Conservation (phyloP, 1,284 basidiomycete species). For the Sanghuangporus weigelae region DNA sequence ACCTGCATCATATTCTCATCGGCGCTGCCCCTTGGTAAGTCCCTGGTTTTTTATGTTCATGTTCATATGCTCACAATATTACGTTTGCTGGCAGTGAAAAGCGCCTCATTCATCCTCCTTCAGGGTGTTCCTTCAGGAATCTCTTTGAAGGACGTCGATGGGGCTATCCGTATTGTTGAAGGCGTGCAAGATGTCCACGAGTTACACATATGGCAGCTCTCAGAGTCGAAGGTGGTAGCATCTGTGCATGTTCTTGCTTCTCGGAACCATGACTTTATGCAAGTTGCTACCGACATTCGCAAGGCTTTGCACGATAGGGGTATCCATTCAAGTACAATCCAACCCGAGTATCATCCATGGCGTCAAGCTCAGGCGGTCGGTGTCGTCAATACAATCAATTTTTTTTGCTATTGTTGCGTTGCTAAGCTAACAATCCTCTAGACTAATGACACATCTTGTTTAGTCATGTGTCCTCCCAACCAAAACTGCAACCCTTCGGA, state of each 20-base stretch:
- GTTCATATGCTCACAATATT: constrained; percentile 16
- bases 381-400: too few species aligned
- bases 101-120: constrained; percentile 93
- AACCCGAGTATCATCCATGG: constrained; percentile 69
- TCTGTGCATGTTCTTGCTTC: constrained; percentile 93
- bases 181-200: constrained; percentile 94
- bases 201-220: constrained; percentile 95
- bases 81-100: constrained; percentile 52
- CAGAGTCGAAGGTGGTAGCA: constrained; percentile 86
- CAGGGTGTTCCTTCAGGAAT: constrained; percentile 92
- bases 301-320: constrained; percentile 84
- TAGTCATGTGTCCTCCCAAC: constrained; percentile 50
- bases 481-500: constrained; percentile 59
- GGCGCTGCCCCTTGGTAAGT: constrained; percentile 84
- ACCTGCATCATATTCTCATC: constrained; percentile 96
- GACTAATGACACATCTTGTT: constrained; percentile 29
- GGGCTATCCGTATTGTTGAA: constrained; percentile 72
- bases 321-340: constrained; percentile 92
- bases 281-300: constrained; percentile 80
- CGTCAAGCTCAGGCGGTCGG: constrained; percentile 17
- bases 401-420: too few species aligned
- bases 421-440: too few species aligned
- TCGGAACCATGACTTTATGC: constrained; percentile 84
- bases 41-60: constrained; percentile 8
- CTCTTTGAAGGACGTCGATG: constrained; percentile 84